phyloP scores from a whole-genome alignment of 768 basidiomycete species.

The Suillus lakei region DNA sequence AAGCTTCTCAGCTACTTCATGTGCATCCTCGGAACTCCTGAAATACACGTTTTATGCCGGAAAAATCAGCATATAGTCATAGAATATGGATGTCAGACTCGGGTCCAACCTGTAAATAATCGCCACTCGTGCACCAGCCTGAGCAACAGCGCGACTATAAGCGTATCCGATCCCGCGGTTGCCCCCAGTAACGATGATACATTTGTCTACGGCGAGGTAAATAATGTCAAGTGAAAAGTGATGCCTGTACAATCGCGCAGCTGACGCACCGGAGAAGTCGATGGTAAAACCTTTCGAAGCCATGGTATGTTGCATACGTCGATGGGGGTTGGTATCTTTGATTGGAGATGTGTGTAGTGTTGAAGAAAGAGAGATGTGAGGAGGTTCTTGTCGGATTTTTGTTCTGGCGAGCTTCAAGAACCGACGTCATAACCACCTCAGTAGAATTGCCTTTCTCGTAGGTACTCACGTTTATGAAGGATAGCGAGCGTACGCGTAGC shows the following conservation, averaged over 20 bases:
- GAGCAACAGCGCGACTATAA: slow-evolving; percentile 55
- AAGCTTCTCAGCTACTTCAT: slow-evolving; percentile 50
- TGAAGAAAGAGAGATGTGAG: background rate
- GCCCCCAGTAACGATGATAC: slow-evolving; percentile 64
- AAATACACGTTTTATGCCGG: background rate
- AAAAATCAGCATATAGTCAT: background rate
- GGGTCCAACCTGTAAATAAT: slow-evolving; percentile 57
- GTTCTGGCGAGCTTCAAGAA: background rate
- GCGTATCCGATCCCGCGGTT: slow-evolving; percentile 66
- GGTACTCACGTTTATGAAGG: background rate
- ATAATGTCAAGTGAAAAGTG: background rate
- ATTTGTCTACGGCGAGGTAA: slow-evolving; percentile 40
- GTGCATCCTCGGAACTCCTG: slow-evolving; percentile 55
- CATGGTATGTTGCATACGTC: background rate
- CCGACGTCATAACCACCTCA: background rate
- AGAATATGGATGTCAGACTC: background rate
- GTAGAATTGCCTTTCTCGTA: background rate
- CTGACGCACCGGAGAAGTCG: background rate
- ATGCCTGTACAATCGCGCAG: background rate
- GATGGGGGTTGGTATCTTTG: background rate
- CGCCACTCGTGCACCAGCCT: slow-evolving; percentile 62
- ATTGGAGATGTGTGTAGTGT: background rate
- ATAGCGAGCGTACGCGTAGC: background rate
- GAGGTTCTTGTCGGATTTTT: background rate
- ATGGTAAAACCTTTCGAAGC: background rate